Conservation (phyloP, 169 alveolate species). For the Plasmodium falciparum region DNA sequence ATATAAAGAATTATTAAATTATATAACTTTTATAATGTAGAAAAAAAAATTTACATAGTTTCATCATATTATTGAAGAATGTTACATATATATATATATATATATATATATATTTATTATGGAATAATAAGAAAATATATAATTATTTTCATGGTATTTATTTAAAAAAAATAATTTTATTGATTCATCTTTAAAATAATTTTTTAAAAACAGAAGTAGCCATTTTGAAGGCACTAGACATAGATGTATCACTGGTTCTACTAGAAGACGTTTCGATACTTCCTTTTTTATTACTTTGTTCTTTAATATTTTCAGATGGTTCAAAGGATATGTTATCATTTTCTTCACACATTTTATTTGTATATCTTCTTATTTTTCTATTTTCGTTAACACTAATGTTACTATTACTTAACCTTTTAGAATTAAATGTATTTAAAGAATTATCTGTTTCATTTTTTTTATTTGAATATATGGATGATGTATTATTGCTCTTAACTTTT, state of each 20-base stretch:
- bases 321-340: slow-evolving; percentile 50
- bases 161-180: too few species aligned
- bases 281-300: slow-evolving; percentile 23
- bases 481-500: slow-evolving; percentile 11
- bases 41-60: too few species aligned
- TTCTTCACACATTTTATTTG: slow-evolving; percentile 40
- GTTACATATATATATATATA: too few species aligned
- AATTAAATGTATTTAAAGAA: slow-evolving; percentile 51
- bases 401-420: slow-evolving; percentile 65
- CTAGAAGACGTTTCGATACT: slow-evolving; percentile 65
- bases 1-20: not conserved
- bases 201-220: slow-evolving; percentile 77
- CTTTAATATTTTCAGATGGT: slow-evolving; percentile 50
- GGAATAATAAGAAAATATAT: too few species aligned
- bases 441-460: slow-evolving; percentile 35
- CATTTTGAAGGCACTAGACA: slow-evolving; percentile 75
- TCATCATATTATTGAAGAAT: too few species aligned
- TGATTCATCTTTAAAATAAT: slow-evolving; percentile 35
- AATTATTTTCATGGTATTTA: too few species aligned
- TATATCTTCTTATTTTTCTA: slow-evolving; percentile 66
- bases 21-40: too few species aligned
- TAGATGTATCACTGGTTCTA: slow-evolving; percentile 72
- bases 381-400: slow-evolving; percentile 55
- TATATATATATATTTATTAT: too few species aligned
- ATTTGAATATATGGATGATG: slow-evolving; percentile 6